phyloP scores from a whole-genome alignment of 2,329 filamentous ascomycete species.

The Aspergillus eucalypticola region DNA sequence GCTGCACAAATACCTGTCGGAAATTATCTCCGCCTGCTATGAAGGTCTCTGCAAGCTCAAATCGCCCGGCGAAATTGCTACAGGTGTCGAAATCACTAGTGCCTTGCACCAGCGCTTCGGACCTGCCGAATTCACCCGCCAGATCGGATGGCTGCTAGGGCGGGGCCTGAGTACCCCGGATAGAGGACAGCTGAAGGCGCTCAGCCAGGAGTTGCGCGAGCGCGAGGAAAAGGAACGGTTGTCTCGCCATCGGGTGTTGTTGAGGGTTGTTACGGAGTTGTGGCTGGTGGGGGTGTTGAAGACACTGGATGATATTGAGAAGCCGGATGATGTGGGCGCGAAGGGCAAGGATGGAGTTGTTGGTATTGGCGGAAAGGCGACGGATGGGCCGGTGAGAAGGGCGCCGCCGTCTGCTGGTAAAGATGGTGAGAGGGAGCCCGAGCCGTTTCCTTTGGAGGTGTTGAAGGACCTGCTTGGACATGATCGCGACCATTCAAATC shows the following conservation, averaged over 20 bases:
- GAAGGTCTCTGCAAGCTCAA: slow-evolving; percentile 92
- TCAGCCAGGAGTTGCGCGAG: slow-evolving; percentile 80
- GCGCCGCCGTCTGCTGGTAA: slow-evolving; percentile 55
- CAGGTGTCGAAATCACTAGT: slow-evolving; percentile 88
- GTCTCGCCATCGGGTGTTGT: slow-evolving; percentile 76
- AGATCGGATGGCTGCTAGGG: slow-evolving; percentile 88
- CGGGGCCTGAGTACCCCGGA: slow-evolving; percentile 90
- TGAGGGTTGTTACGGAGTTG: slow-evolving; percentile 89
- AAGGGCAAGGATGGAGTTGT: slow-evolving; percentile 56
- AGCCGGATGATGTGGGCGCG: slow-evolving; percentile 61
- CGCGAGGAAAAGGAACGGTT: slow-evolving; percentile 95
- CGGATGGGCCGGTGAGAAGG: slow-evolving; percentile 63
- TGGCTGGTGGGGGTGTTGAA: slow-evolving; percentile 90
- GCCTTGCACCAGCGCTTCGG: slow-evolving; percentile 96
- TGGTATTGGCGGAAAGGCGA: slow-evolving; percentile 44
- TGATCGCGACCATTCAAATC: slow-evolving; percentile 86
- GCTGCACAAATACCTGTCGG: slow-evolving; percentile 93
- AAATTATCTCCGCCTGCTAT: slow-evolving; percentile 94
- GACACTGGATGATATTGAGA: slow-evolving; percentile 71
- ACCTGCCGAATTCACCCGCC: slow-evolving; percentile 83
- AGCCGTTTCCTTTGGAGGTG: slow-evolving; percentile 96
- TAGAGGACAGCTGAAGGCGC: slow-evolving; percentile 74
- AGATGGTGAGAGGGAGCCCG: slow-evolving; percentile 68
- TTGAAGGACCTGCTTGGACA: slow-evolving; percentile 93
- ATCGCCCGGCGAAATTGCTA: slow-evolving; percentile 84